Percentiles rank a stretch among this genome's conserved stretches.
Conservation (phyloP, 345 rosid genomes). For the Populus nigra region DNA sequence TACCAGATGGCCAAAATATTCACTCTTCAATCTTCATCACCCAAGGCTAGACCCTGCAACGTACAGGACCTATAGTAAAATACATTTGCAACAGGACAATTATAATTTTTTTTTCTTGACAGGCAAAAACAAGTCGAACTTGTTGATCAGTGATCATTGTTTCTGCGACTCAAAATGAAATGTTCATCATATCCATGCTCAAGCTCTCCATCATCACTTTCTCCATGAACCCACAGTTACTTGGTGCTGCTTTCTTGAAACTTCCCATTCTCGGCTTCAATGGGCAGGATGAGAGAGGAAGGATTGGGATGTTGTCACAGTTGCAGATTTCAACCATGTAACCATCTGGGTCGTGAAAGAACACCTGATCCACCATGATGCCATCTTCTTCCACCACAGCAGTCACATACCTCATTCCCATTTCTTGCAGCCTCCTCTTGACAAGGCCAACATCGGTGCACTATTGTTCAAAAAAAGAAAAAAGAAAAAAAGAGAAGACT, state of each 20-base stretch:
- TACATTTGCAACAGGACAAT: not conserved
- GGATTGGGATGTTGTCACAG: constrained; percentile 50
- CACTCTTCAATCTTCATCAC: not conserved
- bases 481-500: not conserved
- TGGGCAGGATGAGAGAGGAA: constrained; percentile 40
- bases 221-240: constrained; percentile 47
- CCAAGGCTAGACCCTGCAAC: not conserved
- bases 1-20: not conserved
- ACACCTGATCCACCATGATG: constrained; percentile 48
- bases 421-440: constrained; percentile 43
- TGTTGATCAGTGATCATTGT: not conserved
- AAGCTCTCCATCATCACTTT: constrained; percentile 54
- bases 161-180: constrained; percentile 37
- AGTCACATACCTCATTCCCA: constrained; percentile 49
- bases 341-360: constrained; percentile 66
- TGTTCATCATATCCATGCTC: constrained; percentile 57
- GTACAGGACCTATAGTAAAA: not conserved
- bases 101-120: not conserved
- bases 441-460: constrained; percentile 50
- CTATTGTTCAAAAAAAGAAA: constrained; percentile 13
- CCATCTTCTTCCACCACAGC: constrained; percentile 53
- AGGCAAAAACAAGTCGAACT: not conserved
- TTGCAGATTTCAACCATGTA: constrained; percentile 62
- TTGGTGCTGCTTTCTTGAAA: constrained; percentile 35
- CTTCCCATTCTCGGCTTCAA: constrained; percentile 30